Base-by-base conservation (phyloP, 2,329 filamentous ascomycete species). In the Hypoxylon sp. region DNA sequence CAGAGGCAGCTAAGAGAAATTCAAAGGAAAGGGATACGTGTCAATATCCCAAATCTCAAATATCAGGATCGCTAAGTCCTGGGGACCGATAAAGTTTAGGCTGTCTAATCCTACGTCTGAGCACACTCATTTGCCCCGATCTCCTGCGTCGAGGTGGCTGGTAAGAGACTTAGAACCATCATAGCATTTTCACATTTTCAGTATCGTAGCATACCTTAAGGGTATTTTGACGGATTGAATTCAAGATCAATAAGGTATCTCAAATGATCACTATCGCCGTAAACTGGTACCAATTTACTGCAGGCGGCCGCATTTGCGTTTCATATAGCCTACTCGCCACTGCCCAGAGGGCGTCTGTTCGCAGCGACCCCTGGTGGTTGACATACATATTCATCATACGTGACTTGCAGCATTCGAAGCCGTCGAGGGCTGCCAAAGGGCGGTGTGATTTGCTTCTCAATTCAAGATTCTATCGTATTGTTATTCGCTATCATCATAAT, bases 241-340 rank as follows among this genome's bases (percentile, higher is more conserved):
- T 62, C 38, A 21, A 60, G 41, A 60, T 65, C 50, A 32, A 57
- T 60, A 19, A 41, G 57, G 32, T 34, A 68, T 53, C 56, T 62
- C 52, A 57, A 60, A 63, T 52, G 56, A 38, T 57, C 23, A 60
- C 30, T 38, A 23, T 56, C 25, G 25, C 51, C 23, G 30, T 13
- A 60, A 53, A 66, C 36, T 32, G 49, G 51, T 38, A 50, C 32
- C 50, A 55, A 64, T 59, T 62, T 58, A 55, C 53, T 65, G 66
- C 55, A 64, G 60, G 57, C 46, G 60, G 63, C 66, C 49, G 60
- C 57, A 48, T 69, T 64, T 64, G 66, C 50, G 66, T 71, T 69
- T 69, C 67, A 69, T 49, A 48, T 60, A 57, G 57, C 60, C 59
- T 65, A 65, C 60, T 62, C 60, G 66, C 60, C 67, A 69, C 67